These are phyloP conservation scores for Kwoniella dendrophila DNA, from an alignment of 768 basidiomycete genomes.

Conservation along the genomic window DNA sequence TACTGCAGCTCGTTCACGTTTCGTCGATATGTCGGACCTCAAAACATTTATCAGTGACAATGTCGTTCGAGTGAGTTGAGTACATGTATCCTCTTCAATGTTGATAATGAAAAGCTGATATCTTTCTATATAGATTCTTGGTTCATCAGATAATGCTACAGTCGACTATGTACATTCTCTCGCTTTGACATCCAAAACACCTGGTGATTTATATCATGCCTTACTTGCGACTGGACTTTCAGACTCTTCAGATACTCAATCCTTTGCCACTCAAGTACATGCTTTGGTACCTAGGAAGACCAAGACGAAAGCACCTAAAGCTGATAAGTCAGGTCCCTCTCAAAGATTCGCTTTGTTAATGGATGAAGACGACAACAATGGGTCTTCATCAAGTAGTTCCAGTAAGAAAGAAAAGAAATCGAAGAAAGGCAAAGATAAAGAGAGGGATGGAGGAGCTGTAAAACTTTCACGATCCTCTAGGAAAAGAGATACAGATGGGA, in stretches of 20 bases:
- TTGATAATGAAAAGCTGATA: background rate
- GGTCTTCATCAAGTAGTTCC: conserved; percentile 45
- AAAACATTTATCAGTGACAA: conserved; percentile 57
- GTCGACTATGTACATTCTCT: conserved; percentile 82
- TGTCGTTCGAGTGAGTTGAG: conserved; percentile 48
- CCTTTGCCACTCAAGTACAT: conserved; percentile 78
- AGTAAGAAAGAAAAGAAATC: conserved; percentile 58
- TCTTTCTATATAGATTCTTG: conserved; percentile 68
- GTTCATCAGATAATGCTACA: conserved; percentile 78
- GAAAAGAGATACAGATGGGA: conserved; percentile 77
- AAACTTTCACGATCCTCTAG: conserved; percentile 56
- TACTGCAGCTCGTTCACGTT: too few relatives aligned
- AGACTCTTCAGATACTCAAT: conserved; percentile 74
- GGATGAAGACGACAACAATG: conserved; percentile 70
- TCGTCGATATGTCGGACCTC: too few relatives aligned
- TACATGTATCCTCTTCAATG: too few relatives aligned
- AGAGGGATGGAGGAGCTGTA: conserved; percentile 23
- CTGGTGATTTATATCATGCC: conserved; percentile 74
- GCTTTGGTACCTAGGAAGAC: conserved; percentile 73
- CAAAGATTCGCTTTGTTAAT: conserved; percentile 76
- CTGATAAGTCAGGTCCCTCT: conserved; percentile 60
- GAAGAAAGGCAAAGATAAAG: conserved; percentile 59
- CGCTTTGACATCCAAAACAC: conserved; percentile 82
- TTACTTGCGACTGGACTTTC: conserved; percentile 79
- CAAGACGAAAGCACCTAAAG: conserved; percentile 66